Evolutionary conservation across 257 asterid species (phyloP), one percentile per base, ranked within the genome.

Genomic region (Capsicum chinense): DNA sequence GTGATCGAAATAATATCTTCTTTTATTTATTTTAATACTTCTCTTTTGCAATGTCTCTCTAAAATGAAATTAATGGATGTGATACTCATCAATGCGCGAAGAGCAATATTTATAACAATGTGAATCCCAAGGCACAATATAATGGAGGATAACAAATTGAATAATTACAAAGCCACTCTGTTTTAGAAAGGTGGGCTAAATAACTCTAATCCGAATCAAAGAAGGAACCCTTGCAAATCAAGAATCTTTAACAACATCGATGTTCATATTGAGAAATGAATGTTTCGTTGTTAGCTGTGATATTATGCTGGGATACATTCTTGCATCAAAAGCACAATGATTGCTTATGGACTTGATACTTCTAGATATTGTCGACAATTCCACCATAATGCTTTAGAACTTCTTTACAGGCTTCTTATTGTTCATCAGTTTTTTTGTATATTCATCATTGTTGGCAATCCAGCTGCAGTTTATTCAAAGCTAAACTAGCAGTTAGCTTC

Each of bases 1-100:
- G 44, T 74, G 44, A 50, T 21, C 21, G 13, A 44, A 71, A 44
- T 44, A 33, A 44, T 44, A 9, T 62, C 9, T 33, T 62, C 4
- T 15, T 62, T 26, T 26, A 26, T 62, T 71, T 71, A 3, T 74
- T 74, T 74, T 74, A 50, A 71, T n/a, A 73, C 57, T 48, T n/a
- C 42, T 48, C 0, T 13, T 73, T 48, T 48, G 59, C 12, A 73
- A 8, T 48, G 60, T 19, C 5, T 73, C 56, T 73, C 37, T 48
- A 19, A 63, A 73, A 0, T 48, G 80, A 73, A 26, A 26, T 26
- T 26, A 26, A 26, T 26, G 33, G 33, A 48, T 48, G 80, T 3
- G 59, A 48, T 19, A 12, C 6, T 48, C 80, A 48, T 73, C 42
- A 48, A 73, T 73, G 70, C 17, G 26, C 2, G 57, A 73, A 48